Conservation (phyloP, 1,139 yeast genomes). For the Suhomyces wounanorum region DNA sequence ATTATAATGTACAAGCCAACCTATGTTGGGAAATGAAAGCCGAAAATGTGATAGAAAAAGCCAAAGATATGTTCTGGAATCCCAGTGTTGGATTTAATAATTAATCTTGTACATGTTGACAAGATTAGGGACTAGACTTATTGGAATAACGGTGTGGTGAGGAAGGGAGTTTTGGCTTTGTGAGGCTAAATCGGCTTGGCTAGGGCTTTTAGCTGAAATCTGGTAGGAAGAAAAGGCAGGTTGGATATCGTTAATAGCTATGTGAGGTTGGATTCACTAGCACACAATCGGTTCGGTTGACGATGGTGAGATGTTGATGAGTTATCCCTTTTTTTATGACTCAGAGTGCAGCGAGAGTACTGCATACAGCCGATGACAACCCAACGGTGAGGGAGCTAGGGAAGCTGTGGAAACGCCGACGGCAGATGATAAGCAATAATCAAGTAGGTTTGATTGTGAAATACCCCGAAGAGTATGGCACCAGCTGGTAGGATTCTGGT, state of each 20-base stretch:
- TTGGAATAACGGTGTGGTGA: not conserved
- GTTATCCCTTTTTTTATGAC: conserved; percentile 12
- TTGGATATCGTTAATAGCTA: not conserved
- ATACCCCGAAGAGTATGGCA: too few relatives aligned
- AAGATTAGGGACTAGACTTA: conserved; percentile 2
- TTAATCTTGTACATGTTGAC: conserved; percentile 5
- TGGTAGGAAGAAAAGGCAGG: not conserved
- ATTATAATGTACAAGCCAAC: conserved; percentile 5
- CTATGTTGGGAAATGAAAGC: conserved; percentile 3
- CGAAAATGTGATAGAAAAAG: conserved; percentile 3
- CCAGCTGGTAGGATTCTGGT: too few relatives aligned
- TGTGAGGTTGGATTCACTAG: not conserved
- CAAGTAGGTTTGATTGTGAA: too few relatives aligned
- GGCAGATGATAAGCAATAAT: too few relatives aligned
- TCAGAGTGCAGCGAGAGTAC: conserved; percentile 4
- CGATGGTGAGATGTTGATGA: conserved; percentile 1
- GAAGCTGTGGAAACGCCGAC: too few relatives aligned
- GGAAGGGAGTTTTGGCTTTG: conserved; percentile 1
- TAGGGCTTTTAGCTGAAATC: conserved; percentile 1
- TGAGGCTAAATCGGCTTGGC: conserved; percentile 4
- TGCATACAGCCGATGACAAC: not conserved
- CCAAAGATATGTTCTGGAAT: conserved; percentile 3
- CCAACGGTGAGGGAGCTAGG: not conserved
- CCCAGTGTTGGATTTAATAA: conserved; percentile 4
- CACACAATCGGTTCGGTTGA: conserved; percentile 1